A percentile compares a stretch with the other conserved stretches of the same genome.
Conservation (phyloP, 108 stramenopile genomes). For the Bacterosira constricta region DNA sequence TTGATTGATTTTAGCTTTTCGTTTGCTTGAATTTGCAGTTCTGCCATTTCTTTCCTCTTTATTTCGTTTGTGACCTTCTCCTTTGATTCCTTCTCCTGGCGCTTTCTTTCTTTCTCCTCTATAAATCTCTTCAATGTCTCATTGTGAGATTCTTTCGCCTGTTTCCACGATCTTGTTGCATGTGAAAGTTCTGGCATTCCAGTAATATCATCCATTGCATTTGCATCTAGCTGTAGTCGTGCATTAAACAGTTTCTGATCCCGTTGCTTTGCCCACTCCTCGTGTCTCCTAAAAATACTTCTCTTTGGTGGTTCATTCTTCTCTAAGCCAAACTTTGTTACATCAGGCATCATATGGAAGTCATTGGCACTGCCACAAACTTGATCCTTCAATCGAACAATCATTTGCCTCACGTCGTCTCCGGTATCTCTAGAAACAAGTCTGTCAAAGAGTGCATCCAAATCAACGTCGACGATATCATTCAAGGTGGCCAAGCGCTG, state of each 20-base stretch:
- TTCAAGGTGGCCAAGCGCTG: slow-evolving; percentile 33
- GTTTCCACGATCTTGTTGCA: slow-evolving; percentile 32
- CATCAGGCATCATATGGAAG: background rate
- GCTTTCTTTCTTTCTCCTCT: slow-evolving; percentile 19
- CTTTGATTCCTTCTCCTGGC: slow-evolving; percentile 21
- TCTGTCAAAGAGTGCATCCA: slow-evolving; percentile 23
- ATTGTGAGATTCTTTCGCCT: slow-evolving; percentile 39
- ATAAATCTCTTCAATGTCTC: slow-evolving; percentile 17
- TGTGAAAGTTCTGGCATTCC: slow-evolving; percentile 22
- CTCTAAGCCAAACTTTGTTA: background rate
- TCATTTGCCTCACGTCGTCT: slow-evolving; percentile 18
- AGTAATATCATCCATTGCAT: slow-evolving; percentile 23
- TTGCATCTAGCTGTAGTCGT: slow-evolving; percentile 16
- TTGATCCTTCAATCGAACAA: slow-evolving; percentile 28
- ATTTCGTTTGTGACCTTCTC: slow-evolving; percentile 11
- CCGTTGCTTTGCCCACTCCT: slow-evolving; percentile 32
- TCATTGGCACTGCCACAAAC: slow-evolving; percentile 22
- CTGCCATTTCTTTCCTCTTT: slow-evolving; percentile 12
- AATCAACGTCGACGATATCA: slow-evolving; percentile 45
- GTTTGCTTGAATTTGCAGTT: slow-evolving; percentile 5
- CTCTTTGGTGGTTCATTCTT: background rate
- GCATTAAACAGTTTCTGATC: slow-evolving; percentile 32
- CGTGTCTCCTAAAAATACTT: slow-evolving; percentile 19
- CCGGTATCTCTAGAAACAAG: slow-evolving; percentile 18
- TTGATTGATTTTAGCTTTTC: slow-evolving; percentile 6